Percentiles rank a stretch among this genome's conserved stretches.
Conservation (phyloP, 495 filamentous ascomycete genomes). For the Clavariopsis aquatica region DNA sequence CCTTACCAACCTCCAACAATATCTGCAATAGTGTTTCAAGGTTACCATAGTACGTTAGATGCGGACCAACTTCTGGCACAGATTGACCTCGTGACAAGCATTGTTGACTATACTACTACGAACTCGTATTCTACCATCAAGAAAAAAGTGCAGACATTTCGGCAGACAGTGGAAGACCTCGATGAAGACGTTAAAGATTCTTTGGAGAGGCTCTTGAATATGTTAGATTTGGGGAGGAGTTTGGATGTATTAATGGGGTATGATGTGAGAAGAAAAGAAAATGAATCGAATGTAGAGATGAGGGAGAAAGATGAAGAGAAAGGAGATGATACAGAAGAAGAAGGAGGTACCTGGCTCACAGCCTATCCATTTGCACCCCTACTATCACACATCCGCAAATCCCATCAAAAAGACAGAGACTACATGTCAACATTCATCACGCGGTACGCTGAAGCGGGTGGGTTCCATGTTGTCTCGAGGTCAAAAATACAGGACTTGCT, state of each 20-base stretch:
- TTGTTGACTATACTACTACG: background rate
- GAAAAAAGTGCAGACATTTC: background rate
- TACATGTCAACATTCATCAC: background rate
- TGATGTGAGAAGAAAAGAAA: background rate
- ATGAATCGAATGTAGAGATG: background rate
- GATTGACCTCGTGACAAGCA: background rate
- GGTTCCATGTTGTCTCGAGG: background rate
- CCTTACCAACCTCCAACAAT: background rate
- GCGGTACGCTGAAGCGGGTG: background rate
- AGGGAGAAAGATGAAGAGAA: background rate
- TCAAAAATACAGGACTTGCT: background rate
- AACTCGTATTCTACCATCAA: background rate
- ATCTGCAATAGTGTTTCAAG: background rate
- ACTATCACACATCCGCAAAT: background rate
- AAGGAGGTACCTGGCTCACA: background rate
- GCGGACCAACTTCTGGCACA: background rate
- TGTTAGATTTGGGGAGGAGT: background rate
- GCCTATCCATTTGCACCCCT: background rate
- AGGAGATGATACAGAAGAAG: background rate
- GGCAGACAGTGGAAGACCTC: background rate
- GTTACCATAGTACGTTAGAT: conserved; percentile 4
- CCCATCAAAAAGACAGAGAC: background rate
- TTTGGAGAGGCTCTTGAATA: background rate
- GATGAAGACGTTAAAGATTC: background rate
- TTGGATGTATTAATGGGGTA: background rate